Percentiles rank a stretch among this genome's conserved stretches.
These are phyloP conservation scores for Craspedostauros australis DNA, from an alignment of 108 stramenopile genomes.

Conservation along the genomic window DNA sequence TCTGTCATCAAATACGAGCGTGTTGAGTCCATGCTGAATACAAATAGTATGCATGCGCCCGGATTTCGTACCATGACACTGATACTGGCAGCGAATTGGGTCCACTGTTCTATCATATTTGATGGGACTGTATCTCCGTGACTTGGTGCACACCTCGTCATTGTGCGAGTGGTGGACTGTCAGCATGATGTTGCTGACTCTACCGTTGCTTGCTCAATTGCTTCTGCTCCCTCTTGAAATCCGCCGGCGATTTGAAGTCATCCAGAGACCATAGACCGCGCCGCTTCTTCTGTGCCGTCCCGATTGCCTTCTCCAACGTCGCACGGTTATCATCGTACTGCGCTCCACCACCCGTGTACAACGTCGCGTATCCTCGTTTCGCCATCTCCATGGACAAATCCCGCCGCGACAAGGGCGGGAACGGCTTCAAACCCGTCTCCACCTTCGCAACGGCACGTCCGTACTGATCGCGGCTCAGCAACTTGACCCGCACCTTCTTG, in stretches of 20 bases:
- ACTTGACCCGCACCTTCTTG: conserved; percentile 42
- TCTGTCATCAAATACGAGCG: too few species aligned
- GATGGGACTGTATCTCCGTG: too few species aligned
- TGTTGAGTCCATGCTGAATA: too few species aligned
- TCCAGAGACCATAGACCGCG: conserved; percentile 36
- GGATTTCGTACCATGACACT: too few species aligned
- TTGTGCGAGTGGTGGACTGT: too few species aligned
- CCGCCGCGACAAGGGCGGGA: conserved; percentile 18
- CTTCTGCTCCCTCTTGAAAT: conserved; percentile 33
- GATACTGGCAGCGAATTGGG: too few species aligned
- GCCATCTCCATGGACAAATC: conserved; percentile 41
- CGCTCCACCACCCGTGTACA: conserved; percentile 63
- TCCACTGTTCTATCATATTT: too few species aligned
- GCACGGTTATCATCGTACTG: conserved; percentile 46
- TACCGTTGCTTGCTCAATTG: too few species aligned
- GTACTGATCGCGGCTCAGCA: conserved; percentile 56
- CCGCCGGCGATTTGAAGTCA: conserved; percentile 28
- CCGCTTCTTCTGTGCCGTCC: conserved; percentile 14
- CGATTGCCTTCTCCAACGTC: conserved; percentile 22
- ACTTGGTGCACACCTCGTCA: too few species aligned
- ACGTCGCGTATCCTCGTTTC: conserved; percentile 35
- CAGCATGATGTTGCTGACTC: too few species aligned
- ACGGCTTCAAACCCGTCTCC: conserved; percentile 6
- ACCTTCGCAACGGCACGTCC: conserved; percentile 41
- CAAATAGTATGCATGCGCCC: too few species aligned